Conservation (phyloP, 2,329 filamentous ascomycete species). For the Chaetomiaceae sp. region DNA sequence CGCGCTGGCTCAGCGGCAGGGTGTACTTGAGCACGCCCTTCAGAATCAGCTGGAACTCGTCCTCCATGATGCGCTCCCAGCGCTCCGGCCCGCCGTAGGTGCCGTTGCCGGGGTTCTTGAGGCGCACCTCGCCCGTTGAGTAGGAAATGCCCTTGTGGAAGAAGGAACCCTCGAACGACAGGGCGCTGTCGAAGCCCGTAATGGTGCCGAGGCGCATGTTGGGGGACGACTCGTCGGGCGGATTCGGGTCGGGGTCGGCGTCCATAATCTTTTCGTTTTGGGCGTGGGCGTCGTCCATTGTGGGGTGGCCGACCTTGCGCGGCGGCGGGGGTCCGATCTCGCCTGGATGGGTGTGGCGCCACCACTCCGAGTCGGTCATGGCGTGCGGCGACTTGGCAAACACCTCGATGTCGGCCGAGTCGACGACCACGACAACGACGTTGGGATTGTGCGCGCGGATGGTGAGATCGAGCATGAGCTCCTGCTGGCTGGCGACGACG, state of each 20-base stretch:
- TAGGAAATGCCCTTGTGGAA: slow-evolving; percentile 68
- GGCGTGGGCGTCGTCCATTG: slow-evolving; percentile 29
- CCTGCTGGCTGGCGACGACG: slow-evolving; percentile 87
- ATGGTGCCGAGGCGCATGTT: slow-evolving; percentile 93
- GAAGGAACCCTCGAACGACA: slow-evolving; percentile 86
- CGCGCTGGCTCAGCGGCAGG: slow-evolving; percentile 56
- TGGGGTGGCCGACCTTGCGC: background rate
- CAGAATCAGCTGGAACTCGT: slow-evolving; percentile 90
- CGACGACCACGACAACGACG: slow-evolving; percentile 79
- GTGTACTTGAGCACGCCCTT: slow-evolving; percentile 85
- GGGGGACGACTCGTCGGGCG: slow-evolving; percentile 60
- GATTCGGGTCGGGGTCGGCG: slow-evolving; percentile 14
- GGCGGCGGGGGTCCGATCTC: slow-evolving; percentile 23
- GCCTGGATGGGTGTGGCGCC: slow-evolving; percentile 41
- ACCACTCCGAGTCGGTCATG: slow-evolving; percentile 62
- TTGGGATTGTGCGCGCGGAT: slow-evolving; percentile 91
- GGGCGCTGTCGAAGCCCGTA: slow-evolving; percentile 76
- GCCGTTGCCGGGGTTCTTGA: slow-evolving; percentile 79
- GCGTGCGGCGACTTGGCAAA: slow-evolving; percentile 93
- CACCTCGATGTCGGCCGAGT: slow-evolving; percentile 82
- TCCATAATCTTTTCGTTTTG: background rate
- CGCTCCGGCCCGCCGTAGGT: slow-evolving; percentile 80
- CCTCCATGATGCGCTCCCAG: slow-evolving; percentile 86
- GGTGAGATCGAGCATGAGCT: slow-evolving; percentile 88
- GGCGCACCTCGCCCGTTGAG: slow-evolving; percentile 78